Base-by-base conservation (phyloP, 2,329 filamentous ascomycete species). In the Aspergillus intermedius region DNA sequence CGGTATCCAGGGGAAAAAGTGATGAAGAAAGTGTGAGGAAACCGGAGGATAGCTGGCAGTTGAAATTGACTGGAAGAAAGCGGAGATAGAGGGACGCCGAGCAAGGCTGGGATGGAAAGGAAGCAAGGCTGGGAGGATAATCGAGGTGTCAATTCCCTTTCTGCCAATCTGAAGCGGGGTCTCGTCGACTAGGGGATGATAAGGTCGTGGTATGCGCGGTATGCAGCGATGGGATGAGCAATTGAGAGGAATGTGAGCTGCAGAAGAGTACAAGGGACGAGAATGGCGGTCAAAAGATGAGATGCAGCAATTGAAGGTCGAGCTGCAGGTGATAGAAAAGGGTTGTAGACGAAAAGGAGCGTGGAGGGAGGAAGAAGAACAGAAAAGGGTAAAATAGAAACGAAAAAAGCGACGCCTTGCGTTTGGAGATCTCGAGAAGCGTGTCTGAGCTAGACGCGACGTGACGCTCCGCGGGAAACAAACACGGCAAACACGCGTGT, bases 361-460 rank as follows among this genome's bases (percentile, higher is more conserved):
- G 22, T 15, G 13, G 41, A 43, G 23, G 17, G 25, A 19, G 17
- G 53, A 48, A 43, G 50, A 54, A 44, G 46, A 42, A 35, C 19
- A 48, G 45, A 47, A 49, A 40, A 51, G 48, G 45, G 55, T 54
- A 30, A 30, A 28, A 30, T 30, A 30, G 25, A 30, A 12, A 30
- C 12, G 54, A 46, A 54, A 60, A 53, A 46, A 53, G 51, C 51
- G 56, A 61, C 56, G 54, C 64, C 63, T 67, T 67, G 60, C 62
- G 62, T 65, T 49, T 59, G 60, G 60, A 62, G 62, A 60, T 61
- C 52, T 49, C 46, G 40, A 55, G 54, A 60, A 58, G 60, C 64
- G 64, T 64, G 62, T 61, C 44, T 35, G 28, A 17, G 15, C 43
- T 44, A 25, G 54, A 69, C 68, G 67, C 67, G 67, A 69, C 67